A percentile compares a stretch with the other conserved stretches of the same genome.
phyloP scores from a whole-genome alignment of 306 rosid species.

The Hylodesmum podocarpum region DNA sequence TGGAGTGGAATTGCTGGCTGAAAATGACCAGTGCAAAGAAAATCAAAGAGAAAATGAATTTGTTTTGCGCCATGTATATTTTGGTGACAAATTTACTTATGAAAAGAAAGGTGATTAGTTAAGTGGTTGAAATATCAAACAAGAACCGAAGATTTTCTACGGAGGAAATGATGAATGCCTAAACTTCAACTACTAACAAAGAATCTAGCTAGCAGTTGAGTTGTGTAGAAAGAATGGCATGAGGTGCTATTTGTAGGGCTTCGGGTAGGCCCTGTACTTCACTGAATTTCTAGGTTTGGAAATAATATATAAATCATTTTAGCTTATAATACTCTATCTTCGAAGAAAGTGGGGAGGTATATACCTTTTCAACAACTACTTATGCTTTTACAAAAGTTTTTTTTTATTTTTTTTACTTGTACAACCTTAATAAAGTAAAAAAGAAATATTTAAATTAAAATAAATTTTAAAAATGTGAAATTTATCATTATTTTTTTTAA shows the following conservation, averaged over 20 bases:
- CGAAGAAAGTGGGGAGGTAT: background rate
- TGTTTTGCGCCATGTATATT: conserved; percentile 35
- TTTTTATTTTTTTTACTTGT: background rate
- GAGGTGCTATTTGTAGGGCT: background rate
- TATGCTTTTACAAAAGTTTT: background rate
- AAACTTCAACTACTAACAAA: background rate
- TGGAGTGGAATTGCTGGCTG: background rate
- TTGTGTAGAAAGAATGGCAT: background rate
- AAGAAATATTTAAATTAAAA: too few species aligned
- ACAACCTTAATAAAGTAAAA: too few species aligned
- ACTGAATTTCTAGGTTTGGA: background rate
- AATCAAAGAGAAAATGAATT: conserved; percentile 13
- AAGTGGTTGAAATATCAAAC: background rate
- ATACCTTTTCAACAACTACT: background rate
- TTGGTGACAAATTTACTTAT: background rate
- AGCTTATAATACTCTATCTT: background rate
- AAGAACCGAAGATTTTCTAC: background rate
- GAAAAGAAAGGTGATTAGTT: background rate
- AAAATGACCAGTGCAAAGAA: conserved; percentile 33
- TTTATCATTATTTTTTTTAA: too few species aligned
- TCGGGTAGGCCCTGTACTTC: background rate
- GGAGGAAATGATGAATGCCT: background rate
- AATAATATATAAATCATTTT: background rate
- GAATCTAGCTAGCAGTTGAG: background rate
- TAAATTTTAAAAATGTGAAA: too few species aligned